Conservation (phyloP, 1,139 yeast species). For the Nakaseomyces kungkrabaensis region DNA sequence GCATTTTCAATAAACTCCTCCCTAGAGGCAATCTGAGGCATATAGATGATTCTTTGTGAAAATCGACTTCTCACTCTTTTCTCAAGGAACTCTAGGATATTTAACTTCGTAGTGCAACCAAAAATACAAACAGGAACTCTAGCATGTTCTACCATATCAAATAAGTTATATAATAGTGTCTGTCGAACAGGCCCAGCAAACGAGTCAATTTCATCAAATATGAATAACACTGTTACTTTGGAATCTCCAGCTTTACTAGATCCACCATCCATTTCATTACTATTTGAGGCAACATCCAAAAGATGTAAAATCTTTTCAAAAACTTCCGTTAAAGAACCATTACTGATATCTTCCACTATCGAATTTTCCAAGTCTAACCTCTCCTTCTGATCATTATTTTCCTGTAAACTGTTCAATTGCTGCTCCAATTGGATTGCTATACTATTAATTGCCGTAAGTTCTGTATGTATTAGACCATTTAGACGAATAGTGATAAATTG, state of each 20-base stretch:
- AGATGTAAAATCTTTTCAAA: conserved; percentile 40
- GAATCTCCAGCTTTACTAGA: conserved; percentile 8
- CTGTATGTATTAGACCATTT: conserved; percentile 66
- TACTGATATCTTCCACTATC: conserved; percentile 30
- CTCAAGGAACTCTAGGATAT: conserved; percentile 72
- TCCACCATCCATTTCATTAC: conserved; percentile 16
- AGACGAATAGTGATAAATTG: conserved; percentile 54
- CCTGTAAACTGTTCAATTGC: conserved; percentile 22
- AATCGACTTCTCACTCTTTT: conserved; percentile 87
- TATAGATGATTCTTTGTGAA: conserved; percentile 62
- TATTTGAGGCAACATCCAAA: conserved; percentile 30
- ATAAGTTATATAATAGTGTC: conserved; percentile 72
- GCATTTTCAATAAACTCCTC: conserved; percentile 35
- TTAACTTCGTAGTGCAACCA: conserved; percentile 69
- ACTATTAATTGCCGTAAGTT: conserved; percentile 68
- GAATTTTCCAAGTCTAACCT: background rate
- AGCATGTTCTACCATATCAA: conserved; percentile 73
- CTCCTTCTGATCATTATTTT: conserved; percentile 2
- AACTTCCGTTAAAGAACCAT: conserved; percentile 43
- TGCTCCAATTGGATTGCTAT: conserved; percentile 74
- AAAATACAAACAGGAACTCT: conserved; percentile 70
- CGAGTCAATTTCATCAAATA: conserved; percentile 77
- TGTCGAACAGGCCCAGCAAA: conserved; percentile 69
- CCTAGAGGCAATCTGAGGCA: conserved; percentile 41
- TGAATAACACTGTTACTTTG: conserved; percentile 55